These are phyloP conservation scores for Yarrowia sp. DNA, from an alignment of 805 yeast genomes.

Conservation along the genomic window DNA sequence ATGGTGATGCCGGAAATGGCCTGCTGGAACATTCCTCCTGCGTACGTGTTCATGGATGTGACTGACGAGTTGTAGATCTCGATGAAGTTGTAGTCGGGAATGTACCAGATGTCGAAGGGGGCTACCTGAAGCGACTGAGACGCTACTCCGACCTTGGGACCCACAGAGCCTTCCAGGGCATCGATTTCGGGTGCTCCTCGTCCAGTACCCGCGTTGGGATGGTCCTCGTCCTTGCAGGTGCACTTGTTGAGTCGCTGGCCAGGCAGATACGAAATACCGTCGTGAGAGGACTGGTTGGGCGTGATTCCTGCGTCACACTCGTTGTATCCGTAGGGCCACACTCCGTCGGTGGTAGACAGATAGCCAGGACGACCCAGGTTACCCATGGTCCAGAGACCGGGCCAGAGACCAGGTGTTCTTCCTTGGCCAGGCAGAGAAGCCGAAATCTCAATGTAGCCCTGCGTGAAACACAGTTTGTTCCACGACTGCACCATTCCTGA, in stretches of 20 bases:
- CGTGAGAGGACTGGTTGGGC: conserved; percentile 84
- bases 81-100: conserved; percentile 79
- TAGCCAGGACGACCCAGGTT: conserved; percentile 91
- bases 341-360: conserved; percentile 81
- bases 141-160: conserved; percentile 57
- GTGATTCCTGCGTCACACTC: conserved; percentile 93
- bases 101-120: conserved; percentile 92
- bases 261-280: conserved; percentile 81
- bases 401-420: conserved; percentile 83
- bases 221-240: conserved; percentile 78
- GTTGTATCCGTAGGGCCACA: conserved; percentile 91
- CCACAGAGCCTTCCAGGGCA: conserved; percentile 77
- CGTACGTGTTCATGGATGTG: conserved; percentile 79
- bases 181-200: conserved; percentile 97
- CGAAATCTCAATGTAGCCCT: conserved; percentile 73
- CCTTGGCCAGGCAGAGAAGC: conserved; percentile 80
- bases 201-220: conserved; percentile 83
- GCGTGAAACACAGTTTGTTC: conserved; percentile 87
- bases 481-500: conserved; percentile 91
- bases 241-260: conserved; percentile 79
- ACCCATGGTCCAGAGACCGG: conserved; percentile 94
- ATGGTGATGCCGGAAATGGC: conserved; percentile 83
- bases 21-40: conserved; percentile 93
- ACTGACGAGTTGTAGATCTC: conserved; percentile 65
- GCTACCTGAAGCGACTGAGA: conserved; percentile 93